phyloP scores from a whole-genome alignment of 768 basidiomycete genomes.

The Tricholoma saponaceum region DNA sequence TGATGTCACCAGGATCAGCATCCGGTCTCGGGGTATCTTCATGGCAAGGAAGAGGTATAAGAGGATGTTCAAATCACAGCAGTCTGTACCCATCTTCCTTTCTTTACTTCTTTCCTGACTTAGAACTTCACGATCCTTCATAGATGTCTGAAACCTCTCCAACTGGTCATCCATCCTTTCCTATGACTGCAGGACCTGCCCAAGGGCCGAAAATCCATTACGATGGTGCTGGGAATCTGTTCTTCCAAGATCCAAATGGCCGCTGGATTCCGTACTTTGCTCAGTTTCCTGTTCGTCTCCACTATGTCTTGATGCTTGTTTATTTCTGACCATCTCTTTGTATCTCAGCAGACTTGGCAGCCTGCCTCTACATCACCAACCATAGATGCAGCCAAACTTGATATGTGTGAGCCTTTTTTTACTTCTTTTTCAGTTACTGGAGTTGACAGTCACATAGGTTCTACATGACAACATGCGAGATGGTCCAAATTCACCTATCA shows the following conservation, averaged over 20 bases:
- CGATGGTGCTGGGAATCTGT: background rate
- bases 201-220: background rate
- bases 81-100: background rate
- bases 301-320: background rate
- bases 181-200: background rate
- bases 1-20: background rate
- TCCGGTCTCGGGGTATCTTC: background rate
- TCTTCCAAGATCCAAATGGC: slow-evolving; percentile 2
- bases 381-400: background rate
- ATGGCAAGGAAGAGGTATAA: background rate
- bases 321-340: background rate
- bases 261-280: background rate
- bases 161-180: background rate
- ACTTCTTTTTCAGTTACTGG: background rate
- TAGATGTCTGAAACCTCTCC: background rate
- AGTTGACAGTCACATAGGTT: background rate
- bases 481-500: background rate
- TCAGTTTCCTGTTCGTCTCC: slow-evolving; percentile 1
- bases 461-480: background rate
- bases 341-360: background rate
- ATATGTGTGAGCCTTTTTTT: background rate
- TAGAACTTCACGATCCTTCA: background rate
- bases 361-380: background rate
- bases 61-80: background rate
- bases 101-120: background rate